Evolutionary conservation across 2,329 filamentous ascomycete species (phyloP), one percentile per base, ranked within the genome.

Genomic region (Fusarium nelsonii): DNA sequence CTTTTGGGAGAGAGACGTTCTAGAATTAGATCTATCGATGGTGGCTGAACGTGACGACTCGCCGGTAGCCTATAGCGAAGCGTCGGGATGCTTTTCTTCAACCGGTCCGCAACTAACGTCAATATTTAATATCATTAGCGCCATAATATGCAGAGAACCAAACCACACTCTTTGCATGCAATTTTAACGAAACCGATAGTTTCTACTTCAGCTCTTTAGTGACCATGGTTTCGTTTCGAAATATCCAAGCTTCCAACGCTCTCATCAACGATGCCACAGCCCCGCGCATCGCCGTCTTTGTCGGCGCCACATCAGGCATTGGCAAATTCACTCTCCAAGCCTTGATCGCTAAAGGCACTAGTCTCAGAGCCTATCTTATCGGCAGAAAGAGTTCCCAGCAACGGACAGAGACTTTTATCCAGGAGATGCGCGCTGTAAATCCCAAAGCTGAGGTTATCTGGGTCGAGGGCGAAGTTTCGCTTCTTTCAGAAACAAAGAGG

Each of bases 281-380:
- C 16, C 81, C 80, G 9, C 78, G 70, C 15, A 74, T 82, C 39
- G 75, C 81, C 57, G 77, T 84, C 63, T 84, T 84, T 63, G 78
- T 80, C 7, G 82, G 83, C 36, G 83, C 79, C 12, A 85, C 83
- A 2, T 81, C 81, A 4, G 83, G 83, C 48, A 81, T 85, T 58
- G 83, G 83, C 10, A 78, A 81, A 45, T 44, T 76, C 44, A 84
- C 82, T 0, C 37, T 84, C 11, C 63, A 55, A 32, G 80, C 77
- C 16, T 61, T 84, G 2, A 77, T 80, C 51, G 70, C 67, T 2
- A 78, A 77, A 0, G 80, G 79, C 4, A 63, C 74, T 0, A 76
- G 73, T 60, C 32, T 78, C n/a, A 77, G 76, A 56, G 78, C 81
- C 65, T 84, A 84, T 65, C 51, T 84, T 0, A 63, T 84, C 52